A percentile compares a stretch with the other conserved stretches of the same genome.
These are phyloP conservation scores for Xylariaceae sp. DNA, from an alignment of 2,329 filamentous ascomycete species.

Conservation along the genomic window DNA sequence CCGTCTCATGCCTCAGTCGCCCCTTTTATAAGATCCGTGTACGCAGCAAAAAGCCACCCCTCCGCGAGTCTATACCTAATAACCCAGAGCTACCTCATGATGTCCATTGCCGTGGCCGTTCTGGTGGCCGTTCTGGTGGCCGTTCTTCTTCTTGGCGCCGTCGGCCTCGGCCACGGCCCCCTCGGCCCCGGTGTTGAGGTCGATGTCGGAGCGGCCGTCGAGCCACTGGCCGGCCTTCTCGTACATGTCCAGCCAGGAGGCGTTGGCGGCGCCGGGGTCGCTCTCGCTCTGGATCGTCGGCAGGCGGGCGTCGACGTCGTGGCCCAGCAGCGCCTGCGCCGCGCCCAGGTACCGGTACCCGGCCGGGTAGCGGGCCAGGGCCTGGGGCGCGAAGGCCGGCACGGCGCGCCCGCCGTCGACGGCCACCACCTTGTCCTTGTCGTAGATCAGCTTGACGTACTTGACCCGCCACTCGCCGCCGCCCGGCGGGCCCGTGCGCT, in stretches of 20 bases:
- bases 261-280: constrained; percentile 14
- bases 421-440: constrained; percentile 42
- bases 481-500: constrained; percentile 17
- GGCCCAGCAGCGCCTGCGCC: constrained; percentile 38
- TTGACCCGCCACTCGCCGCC: constrained; percentile 30
- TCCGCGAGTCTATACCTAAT: too few relatives aligned
- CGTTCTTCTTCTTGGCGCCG: too few relatives aligned
- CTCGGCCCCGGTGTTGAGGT: constrained; percentile 11
- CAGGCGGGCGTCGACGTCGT: constrained; percentile 32
- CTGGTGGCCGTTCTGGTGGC: not conserved
- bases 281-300: constrained; percentile 31
- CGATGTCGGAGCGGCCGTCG: constrained; percentile 17
- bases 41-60: too few relatives aligned
- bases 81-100: too few relatives aligned
- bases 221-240: constrained; percentile 27
- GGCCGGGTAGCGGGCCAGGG: constrained; percentile 32
- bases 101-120: not conserved
- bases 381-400: constrained; percentile 30
- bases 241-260: constrained; percentile 33
- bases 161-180: constrained; percentile 3
- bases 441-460: constrained; percentile 41
- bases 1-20: too few relatives aligned
- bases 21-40: too few relatives aligned
- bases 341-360: constrained; percentile 40
- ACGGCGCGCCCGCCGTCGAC: constrained; percentile 30